A percentile compares a stretch with the other conserved stretches of the same genome.
These are phyloP conservation scores for Chaetothyriales sp. DNA, from an alignment of 2,329 filamentous ascomycete species.

Conservation along the genomic window DNA sequence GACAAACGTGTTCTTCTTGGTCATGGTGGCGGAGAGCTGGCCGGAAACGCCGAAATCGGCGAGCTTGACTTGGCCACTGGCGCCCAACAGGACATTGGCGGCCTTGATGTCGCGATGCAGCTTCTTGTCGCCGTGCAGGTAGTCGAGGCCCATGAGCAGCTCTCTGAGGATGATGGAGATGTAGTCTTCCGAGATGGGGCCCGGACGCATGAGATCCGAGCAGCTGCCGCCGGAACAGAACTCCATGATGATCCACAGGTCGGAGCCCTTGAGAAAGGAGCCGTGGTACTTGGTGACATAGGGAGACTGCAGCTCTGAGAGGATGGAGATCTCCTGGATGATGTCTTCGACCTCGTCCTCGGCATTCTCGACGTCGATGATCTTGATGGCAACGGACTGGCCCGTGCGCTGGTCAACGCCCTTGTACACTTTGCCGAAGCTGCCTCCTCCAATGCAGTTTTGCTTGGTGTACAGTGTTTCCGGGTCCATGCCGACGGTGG, in stretches of 20 bases:
- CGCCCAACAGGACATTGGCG: constrained; percentile 78
- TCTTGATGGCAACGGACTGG: constrained; percentile 90
- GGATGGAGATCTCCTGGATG: constrained; percentile 94
- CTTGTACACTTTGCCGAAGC: constrained; percentile 98
- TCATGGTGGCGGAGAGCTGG: constrained; percentile 94
- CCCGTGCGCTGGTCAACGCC: constrained; percentile 90
- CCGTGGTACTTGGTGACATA: constrained; percentile 98
- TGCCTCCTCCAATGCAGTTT: constrained; percentile 85
- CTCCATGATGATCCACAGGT: constrained; percentile 99
- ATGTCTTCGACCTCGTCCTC: constrained; percentile 99
- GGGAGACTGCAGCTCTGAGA: constrained; percentile 88
- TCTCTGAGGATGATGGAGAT: constrained; percentile 92
- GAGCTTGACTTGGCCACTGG: constrained; percentile 89
- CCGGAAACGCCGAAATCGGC: constrained; percentile 96
- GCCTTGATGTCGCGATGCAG: constrained; percentile 94
- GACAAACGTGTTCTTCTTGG: constrained; percentile 98
- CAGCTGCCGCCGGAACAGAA: constrained; percentile 96
- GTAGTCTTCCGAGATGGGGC: constrained; percentile 81
- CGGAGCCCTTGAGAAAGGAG: constrained; percentile 87
- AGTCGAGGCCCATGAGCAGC: constrained; percentile 77
- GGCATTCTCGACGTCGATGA: constrained; percentile 97
- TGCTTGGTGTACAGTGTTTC: constrained; percentile 89
- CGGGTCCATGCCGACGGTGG: constrained; percentile 49
- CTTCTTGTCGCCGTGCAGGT: constrained; percentile 90
- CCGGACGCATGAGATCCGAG: constrained; percentile 88